phyloP scores from a whole-genome alignment of 31 red algal species.

The Asparagopsis taxiformis region DNA sequence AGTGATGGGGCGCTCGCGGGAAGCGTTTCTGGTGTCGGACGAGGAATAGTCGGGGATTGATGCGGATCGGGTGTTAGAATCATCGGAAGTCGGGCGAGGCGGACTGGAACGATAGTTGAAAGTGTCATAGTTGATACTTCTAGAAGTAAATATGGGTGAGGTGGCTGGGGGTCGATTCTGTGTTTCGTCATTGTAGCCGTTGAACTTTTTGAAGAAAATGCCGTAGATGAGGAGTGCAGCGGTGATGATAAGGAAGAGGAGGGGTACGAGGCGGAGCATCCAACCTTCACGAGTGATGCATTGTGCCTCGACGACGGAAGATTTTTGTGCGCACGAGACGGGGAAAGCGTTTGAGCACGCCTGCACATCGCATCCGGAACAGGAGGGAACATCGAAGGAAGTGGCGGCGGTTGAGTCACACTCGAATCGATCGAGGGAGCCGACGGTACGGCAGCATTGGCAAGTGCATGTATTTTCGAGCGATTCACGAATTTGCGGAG shows the following conservation, averaged over 20 bases:
- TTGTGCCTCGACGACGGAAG: conserved; percentile 27
- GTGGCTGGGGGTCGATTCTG: too few species aligned
- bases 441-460: conserved; percentile 33
- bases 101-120: too few species aligned
- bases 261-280: conserved; percentile 28
- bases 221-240: conserved; percentile 22
- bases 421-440: conserved; percentile 15
- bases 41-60: too few species aligned
- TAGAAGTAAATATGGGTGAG: too few species aligned
- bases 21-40: too few species aligned
- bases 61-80: too few species aligned
- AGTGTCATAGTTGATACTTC: too few species aligned
- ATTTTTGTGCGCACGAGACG: conserved; percentile 25
- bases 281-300: conserved; percentile 40
- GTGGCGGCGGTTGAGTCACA: conserved; percentile 32
- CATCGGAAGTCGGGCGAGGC: too few species aligned
- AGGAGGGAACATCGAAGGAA: conserved; percentile 24
- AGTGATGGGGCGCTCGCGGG: too few species aligned
- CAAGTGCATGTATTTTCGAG: conserved; percentile 38
- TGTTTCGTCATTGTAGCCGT: conserved; percentile 43
- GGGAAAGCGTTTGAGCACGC: conserved; percentile 23
- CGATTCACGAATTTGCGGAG: too few species aligned
- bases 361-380: conserved; percentile 15
- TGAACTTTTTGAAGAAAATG: conserved; percentile 28
- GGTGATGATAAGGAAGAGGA: conserved; percentile 14